Evolutionary conservation across 1,139 yeast genomes (phyloP).

Genomic region (Hemisphaericaspora xylofermentans): DNA sequence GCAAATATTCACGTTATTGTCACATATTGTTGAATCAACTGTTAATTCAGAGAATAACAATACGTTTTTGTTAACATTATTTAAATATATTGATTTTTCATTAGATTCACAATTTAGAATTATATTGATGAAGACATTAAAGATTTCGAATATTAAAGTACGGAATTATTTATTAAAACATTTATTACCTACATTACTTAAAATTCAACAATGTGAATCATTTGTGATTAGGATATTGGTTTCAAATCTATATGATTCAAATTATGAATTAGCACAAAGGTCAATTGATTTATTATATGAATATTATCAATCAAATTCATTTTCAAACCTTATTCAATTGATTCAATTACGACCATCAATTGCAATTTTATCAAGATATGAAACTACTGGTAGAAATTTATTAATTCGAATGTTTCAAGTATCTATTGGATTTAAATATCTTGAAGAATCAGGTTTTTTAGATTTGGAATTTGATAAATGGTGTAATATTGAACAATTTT

Average conservation of each 20-base stretch:
- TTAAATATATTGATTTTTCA: conserved; percentile 61
- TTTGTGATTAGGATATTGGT: conserved; percentile 53
- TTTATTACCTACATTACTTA: conserved; percentile 45
- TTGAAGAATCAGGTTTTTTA: conserved; percentile 34
- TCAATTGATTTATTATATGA: conserved; percentile 49
- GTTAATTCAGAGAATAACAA: conserved; percentile 35
- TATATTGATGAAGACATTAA: conserved; percentile 63
- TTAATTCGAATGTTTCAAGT: conserved; percentile 30
- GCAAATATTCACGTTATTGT: conserved; percentile 80
- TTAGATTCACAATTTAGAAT: conserved; percentile 69
- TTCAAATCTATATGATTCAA: conserved; percentile 69
- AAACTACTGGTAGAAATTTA: conserved; percentile 26
- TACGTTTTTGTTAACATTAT: conserved; percentile 55
- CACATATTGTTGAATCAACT: conserved; percentile 63
- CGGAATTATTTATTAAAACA: conserved; percentile 57
- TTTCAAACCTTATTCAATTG: conserved; percentile 23
- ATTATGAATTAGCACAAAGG: conserved; percentile 52
- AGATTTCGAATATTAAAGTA: conserved; percentile 52
- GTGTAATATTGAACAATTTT: conserved; percentile 22
- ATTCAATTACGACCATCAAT: conserved; percentile 35
- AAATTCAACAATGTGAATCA: conserved; percentile 31
- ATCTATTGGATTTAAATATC: conserved; percentile 37
- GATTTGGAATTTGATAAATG: conserved; percentile 33
- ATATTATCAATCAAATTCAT: conserved; percentile 14
- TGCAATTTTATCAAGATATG: conserved; percentile 22